These are phyloP conservation scores for Mucor piriformis DNA, from an alignment of 371 early-diverging fungal species.

Conservation along the genomic window DNA sequence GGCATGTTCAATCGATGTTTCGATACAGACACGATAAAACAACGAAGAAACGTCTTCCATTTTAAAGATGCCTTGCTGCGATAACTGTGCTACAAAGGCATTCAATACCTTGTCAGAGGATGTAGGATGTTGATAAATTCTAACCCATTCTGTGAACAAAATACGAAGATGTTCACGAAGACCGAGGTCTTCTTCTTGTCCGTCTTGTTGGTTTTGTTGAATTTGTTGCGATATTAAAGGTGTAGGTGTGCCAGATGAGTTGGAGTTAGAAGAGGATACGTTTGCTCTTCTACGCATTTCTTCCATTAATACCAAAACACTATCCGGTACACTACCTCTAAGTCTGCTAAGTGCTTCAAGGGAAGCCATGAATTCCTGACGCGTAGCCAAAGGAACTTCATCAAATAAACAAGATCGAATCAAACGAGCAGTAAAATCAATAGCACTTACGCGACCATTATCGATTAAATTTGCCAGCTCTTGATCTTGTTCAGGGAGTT, in stretches of 20 bases:
- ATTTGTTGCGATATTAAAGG: constrained; percentile 21
- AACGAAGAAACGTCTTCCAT: constrained; percentile 76
- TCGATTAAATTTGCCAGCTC: constrained; percentile 87
- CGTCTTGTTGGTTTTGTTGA: not conserved
- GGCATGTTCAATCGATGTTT: constrained; percentile 79
- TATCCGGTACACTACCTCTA: constrained; percentile 70
- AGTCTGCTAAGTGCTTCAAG: constrained; percentile 71
- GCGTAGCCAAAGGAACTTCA: constrained; percentile 58
- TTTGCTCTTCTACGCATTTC: constrained; percentile 28
- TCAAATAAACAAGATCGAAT: constrained; percentile 72
- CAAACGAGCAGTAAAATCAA: constrained; percentile 82
- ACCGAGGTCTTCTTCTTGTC: constrained; percentile 48
- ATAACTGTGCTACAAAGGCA: constrained; percentile 71
- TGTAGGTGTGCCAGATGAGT: constrained; percentile 9
- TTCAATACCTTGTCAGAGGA: constrained; percentile 75
- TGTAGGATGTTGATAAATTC: constrained; percentile 81
- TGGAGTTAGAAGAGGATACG: constrained; percentile 2
- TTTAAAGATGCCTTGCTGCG: constrained; percentile 77
- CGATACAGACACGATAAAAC: constrained; percentile 90
- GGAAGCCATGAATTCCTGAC: constrained; percentile 76
- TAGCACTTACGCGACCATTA: constrained; percentile 64
- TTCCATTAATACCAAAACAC: constrained; percentile 53
- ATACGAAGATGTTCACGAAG: constrained; percentile 72
- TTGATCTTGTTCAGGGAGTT: constrained; percentile 80
- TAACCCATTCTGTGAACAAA: constrained; percentile 88